These are phyloP conservation scores for Mortierella sp. DNA, from an alignment of 371 early-diverging fungal species.

Conservation along the genomic window DNA sequence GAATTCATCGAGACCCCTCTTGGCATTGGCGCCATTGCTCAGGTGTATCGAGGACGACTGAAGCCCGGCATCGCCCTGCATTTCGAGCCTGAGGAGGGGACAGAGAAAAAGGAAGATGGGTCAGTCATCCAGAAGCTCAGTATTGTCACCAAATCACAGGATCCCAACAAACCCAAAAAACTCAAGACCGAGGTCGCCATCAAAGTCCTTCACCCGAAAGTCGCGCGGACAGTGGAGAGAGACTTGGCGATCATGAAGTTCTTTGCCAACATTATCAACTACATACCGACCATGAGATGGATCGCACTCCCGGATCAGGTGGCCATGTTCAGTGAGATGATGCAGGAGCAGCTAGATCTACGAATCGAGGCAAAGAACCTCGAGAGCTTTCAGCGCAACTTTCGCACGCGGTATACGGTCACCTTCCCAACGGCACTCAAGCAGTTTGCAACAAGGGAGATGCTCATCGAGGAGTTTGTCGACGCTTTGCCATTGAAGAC, in stretches of 20 bases:
- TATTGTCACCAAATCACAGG: constrained; percentile 18
- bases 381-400: constrained; percentile 77
- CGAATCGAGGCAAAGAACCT: constrained; percentile 87
- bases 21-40: constrained; percentile 97
- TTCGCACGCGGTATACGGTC: constrained; percentile 66
- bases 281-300: constrained; percentile 85
- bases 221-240: constrained; percentile 73
- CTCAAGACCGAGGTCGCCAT: constrained; percentile 86
- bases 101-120: constrained; percentile 30
- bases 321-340: constrained; percentile 90
- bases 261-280: constrained; percentile 74
- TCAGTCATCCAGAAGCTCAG: constrained; percentile 33
- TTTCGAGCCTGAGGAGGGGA: constrained; percentile 36
- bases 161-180: constrained; percentile 12
- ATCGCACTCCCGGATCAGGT: constrained; percentile 92
- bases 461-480: constrained; percentile 88
- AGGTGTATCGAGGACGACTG: constrained; percentile 85
- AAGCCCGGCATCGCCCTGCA: constrained; percentile 63
- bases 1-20: constrained; percentile 81
- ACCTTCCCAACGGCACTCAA: constrained; percentile 81
- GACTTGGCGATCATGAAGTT: constrained; percentile 87
- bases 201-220: constrained; percentile 94
- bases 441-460: constrained; percentile 72
- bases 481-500: constrained; percentile 82
- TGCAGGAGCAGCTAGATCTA: constrained; percentile 92